Evolutionary conservation across 2,329 filamentous ascomycete species (phyloP).

Genomic region (Furcasterigmium furcatum): DNA sequence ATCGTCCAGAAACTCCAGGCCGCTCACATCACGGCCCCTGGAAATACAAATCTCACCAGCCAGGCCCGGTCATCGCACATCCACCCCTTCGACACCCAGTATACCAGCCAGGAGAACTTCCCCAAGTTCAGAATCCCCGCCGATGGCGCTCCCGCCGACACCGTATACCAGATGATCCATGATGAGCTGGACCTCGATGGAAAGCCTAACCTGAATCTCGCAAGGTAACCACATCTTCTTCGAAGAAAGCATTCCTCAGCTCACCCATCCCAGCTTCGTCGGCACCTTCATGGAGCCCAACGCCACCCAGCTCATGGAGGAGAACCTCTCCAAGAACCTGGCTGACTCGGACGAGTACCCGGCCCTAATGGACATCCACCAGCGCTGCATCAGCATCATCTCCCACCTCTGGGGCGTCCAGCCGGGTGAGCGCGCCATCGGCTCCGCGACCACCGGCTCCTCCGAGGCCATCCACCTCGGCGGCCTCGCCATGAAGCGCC

Average conservation of each 20-base stretch:
- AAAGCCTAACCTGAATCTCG: conserved; percentile 64
- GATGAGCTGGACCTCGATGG: conserved; percentile 64
- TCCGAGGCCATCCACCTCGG: conserved; percentile 70
- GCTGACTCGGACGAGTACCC: conserved; percentile 68
- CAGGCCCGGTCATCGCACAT: conserved; percentile 44
- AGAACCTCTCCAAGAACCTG: conserved; percentile 69
- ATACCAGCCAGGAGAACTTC: conserved; percentile 50
- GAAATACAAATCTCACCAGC: conserved; percentile 27
- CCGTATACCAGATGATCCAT: conserved; percentile 62
- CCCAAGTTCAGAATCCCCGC: conserved; percentile 56
- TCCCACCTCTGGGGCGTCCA: conserved; percentile 63
- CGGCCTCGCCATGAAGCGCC: conserved; percentile 70
- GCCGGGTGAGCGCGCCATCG: conserved; percentile 61
- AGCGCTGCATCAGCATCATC: conserved; percentile 67
- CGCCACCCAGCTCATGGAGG: conserved; percentile 60
- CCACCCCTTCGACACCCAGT: conserved; percentile 56
- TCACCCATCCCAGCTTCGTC: conserved; percentile 51
- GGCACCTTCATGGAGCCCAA: conserved; percentile 70
- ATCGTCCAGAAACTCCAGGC: conserved; percentile 51
- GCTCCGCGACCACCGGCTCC: conserved; percentile 67
- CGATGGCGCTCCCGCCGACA: conserved; percentile 56
- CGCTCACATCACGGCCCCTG: conserved; percentile 30
- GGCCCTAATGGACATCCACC: conserved; percentile 55
- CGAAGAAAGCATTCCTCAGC: background rate
- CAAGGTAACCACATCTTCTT: conserved; percentile 35